A percentile compares a stretch with the other conserved stretches of the same genome.
Evolutionary conservation across 345 rosid genomes (phyloP).

Genomic region (Lepidium aucheri): DNA sequence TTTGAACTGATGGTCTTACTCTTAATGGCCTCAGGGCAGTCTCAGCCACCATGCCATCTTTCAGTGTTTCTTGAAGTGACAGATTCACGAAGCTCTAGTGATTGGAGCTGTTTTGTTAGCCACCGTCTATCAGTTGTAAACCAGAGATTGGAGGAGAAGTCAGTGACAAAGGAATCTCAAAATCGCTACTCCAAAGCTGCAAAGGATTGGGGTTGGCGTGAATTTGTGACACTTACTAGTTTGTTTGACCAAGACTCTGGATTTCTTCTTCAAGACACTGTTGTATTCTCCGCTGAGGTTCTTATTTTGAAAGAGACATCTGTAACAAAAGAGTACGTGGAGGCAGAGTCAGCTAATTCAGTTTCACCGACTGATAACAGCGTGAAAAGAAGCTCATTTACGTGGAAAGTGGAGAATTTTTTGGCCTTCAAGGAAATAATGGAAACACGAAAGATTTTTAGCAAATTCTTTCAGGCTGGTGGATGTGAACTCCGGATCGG

Average conservation of each 20-base stretch:
- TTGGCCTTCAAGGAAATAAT: slow-evolving; percentile 94
- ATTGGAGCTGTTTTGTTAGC: slow-evolving; percentile 99
- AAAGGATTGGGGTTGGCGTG: slow-evolving; percentile 99
- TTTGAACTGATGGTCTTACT: slow-evolving; percentile 37
- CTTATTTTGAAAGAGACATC: slow-evolving; percentile 98
- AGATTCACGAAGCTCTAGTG: slow-evolving; percentile 85
- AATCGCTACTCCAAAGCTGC: slow-evolving; percentile 99
- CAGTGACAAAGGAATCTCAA: slow-evolving; percentile 97
- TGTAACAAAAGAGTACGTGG: slow-evolving; percentile 58
- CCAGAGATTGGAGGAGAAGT: slow-evolving; percentile 84
- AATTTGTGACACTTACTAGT: slow-evolving; percentile 80
- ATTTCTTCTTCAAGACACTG: slow-evolving; percentile 92
- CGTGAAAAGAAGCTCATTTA: slow-evolving; percentile 77
- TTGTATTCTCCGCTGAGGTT: slow-evolving; percentile 95
- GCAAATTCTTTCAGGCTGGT: slow-evolving; percentile 98
- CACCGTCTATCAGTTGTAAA: slow-evolving; percentile 93
- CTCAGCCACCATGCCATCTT: slow-evolving; percentile 99
- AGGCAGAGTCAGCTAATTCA: slow-evolving; percentile 37
- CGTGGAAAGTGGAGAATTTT: slow-evolving; percentile 99
- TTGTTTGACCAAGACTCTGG: slow-evolving; percentile 99
- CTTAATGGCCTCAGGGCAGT: slow-evolving; percentile 96
- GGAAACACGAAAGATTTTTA: slow-evolving; percentile 98
- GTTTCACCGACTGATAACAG: slow-evolving; percentile 44
- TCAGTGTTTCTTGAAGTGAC: slow-evolving; percentile 99
- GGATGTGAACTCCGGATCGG: slow-evolving; percentile 99